Conservation (phyloP, 495 filamentous ascomycete species). For the Penicillium antarcticum region DNA sequence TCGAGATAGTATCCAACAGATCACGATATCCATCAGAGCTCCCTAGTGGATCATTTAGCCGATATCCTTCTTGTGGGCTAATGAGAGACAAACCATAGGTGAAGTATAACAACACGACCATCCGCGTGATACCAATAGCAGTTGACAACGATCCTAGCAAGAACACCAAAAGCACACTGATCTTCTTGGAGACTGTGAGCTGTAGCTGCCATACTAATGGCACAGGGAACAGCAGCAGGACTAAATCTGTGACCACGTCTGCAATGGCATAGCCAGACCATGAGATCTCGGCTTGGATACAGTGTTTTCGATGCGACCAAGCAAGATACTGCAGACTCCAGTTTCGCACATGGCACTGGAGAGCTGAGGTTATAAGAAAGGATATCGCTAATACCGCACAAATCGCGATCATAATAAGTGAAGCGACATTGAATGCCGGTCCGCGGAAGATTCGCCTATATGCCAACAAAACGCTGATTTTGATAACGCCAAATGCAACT, state of each 20-base stretch:
- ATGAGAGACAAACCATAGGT: slow-evolving; percentile 2
- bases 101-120: slow-evolving; percentile 5
- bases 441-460: slow-evolving; percentile 10
- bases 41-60: neutral
- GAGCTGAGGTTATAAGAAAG: slow-evolving; percentile 4
- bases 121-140: slow-evolving; percentile 2
- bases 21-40: slow-evolving; percentile 7
- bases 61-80: no score
- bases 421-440: slow-evolving; percentile 1
- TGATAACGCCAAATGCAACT: slow-evolving; percentile 10
- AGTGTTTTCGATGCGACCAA: slow-evolving; percentile 3
- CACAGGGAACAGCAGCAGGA: slow-evolving; percentile 1
- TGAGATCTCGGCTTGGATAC: slow-evolving; percentile 5
- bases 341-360: slow-evolving; percentile 6
- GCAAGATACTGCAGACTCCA: slow-evolving; percentile 4
- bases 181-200: slow-evolving; percentile 7
- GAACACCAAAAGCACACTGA: slow-evolving; percentile 8
- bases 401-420: slow-evolving; percentile 1
- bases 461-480: slow-evolving; percentile 7
- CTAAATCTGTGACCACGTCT: slow-evolving; percentile 6
- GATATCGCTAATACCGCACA: neutral
- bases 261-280: slow-evolving; percentile 7
- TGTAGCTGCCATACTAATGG: slow-evolving; percentile 5
- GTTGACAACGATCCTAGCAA: slow-evolving; percentile 7
- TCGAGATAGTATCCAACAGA: slow-evolving; percentile 10